These are phyloP conservation scores for Furcasterigmium sp. DNA, from an alignment of 2,329 filamentous ascomycete genomes.

Conservation along the genomic window DNA sequence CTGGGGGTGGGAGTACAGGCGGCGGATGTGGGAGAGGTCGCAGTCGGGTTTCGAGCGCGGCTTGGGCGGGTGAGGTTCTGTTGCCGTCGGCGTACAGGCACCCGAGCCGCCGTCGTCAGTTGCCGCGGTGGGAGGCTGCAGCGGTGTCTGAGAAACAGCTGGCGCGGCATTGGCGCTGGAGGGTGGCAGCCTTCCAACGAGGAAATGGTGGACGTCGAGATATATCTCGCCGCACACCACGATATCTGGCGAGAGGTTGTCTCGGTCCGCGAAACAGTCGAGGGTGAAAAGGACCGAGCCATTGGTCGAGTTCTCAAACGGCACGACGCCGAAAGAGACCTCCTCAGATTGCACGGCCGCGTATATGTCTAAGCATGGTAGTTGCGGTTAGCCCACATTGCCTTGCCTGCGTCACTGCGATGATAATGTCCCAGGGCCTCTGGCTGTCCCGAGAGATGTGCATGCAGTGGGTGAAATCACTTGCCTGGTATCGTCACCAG, in stretches of 20 bases:
- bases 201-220: slow-evolving; percentile 80
- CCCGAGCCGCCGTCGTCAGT: slow-evolving; percentile 29
- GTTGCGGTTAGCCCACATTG: too few species aligned
- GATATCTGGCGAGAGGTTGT: slow-evolving; percentile 59
- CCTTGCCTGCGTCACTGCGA: too few species aligned
- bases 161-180: slow-evolving; percentile 3
- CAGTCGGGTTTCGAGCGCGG: slow-evolving; percentile 41
- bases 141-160: not conserved
- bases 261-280: slow-evolving; percentile 78
- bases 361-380: slow-evolving; percentile 76
- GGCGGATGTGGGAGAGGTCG: slow-evolving; percentile 58
- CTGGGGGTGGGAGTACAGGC: slow-evolving; percentile 90
- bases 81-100: slow-evolving; percentile 43
- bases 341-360: slow-evolving; percentile 63
- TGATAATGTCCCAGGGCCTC: too few species aligned
- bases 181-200: slow-evolving; percentile 53
- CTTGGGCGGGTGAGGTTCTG: slow-evolving; percentile 36
- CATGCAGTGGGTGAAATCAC: too few species aligned
- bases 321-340: slow-evolving; percentile 73
- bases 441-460: too few species aligned
- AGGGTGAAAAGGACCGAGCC: slow-evolving; percentile 87
- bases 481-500: slow-evolving; percentile 45
- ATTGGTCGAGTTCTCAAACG: slow-evolving; percentile 95
- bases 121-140: not conserved
- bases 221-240: slow-evolving; percentile 80